Evolutionary conservation across 83 land plant species (phyloP).

Genomic region (Picea abies): DNA sequence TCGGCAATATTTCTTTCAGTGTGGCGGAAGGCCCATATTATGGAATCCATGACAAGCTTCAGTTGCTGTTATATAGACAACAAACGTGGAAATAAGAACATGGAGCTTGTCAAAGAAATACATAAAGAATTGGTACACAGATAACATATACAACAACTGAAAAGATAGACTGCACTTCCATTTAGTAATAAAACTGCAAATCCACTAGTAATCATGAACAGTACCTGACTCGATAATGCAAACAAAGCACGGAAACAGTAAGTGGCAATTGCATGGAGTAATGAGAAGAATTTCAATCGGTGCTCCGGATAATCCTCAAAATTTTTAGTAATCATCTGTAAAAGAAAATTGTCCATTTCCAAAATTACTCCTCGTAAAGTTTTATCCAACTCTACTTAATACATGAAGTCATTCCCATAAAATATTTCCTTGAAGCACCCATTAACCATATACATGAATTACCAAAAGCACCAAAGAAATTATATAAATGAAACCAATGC

Average conservation of each 20-base stretch:
- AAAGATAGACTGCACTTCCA: not conserved
- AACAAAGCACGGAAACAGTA: slow-evolving; percentile 95
- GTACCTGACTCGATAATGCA: slow-evolving; percentile 84
- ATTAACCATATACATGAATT: not conserved
- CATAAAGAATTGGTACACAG: not conserved
- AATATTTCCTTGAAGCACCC: not conserved
- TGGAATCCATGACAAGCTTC: slow-evolving; percentile 99
- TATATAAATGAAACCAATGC: not conserved
- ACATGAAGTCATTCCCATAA: not conserved
- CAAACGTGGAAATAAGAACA: not conserved
- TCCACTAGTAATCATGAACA: too few relatives aligned
- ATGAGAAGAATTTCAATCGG: slow-evolving; percentile 94
- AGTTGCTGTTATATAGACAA: slow-evolving; percentile 64
- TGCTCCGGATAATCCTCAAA: slow-evolving; percentile 99
- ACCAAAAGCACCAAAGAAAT: not conserved
- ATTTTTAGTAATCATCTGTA: slow-evolving; percentile 98
- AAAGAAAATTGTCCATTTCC: not conserved
- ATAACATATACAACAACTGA: not conserved
- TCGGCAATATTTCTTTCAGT: slow-evolving; percentile 99
- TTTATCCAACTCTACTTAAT: not conserved
- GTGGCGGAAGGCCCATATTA: slow-evolving; percentile 99
- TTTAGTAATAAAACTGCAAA: too few relatives aligned
- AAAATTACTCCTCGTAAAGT: not conserved
- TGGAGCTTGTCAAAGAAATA: not conserved
- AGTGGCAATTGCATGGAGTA: slow-evolving; percentile 93